phyloP scores from a whole-genome alignment of 139 green algal genomes.

The Edaphochlamys debaryana region DNA sequence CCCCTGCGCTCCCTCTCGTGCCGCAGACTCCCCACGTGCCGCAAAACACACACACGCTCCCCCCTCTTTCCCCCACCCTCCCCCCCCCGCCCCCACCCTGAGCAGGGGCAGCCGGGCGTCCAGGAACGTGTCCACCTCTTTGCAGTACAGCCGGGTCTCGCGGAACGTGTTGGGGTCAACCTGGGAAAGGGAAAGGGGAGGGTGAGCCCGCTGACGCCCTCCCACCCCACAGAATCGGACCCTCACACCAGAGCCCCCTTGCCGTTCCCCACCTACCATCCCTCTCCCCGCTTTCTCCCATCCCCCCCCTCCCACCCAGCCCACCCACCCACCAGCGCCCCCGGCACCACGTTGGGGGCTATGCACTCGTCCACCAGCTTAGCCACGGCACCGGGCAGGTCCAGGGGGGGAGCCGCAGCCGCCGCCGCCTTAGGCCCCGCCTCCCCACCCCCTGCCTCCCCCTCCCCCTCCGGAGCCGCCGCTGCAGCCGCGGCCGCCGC shows the following conservation, averaged over 20 bases:
- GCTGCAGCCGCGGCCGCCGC: not conserved
- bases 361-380: slow-evolving; percentile 54
- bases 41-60: no score
- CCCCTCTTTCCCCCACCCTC: no score
- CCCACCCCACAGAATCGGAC: no score
- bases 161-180: slow-evolving; percentile 56
- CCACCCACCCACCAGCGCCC: slow-evolving; percentile 24
- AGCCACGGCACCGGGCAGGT: not conserved
- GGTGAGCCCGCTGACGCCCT: no score
- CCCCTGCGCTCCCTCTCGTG: no score
- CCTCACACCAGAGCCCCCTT: no score
- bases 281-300: no score
- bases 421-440: not conserved
- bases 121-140: slow-evolving; percentile 59
- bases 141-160: slow-evolving; percentile 54
- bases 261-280: no score
- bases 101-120: slow-evolving; percentile 32
- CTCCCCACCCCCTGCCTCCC: not conserved
- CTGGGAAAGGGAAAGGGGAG: no score
- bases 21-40: no score
- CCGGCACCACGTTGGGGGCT: slow-evolving; percentile 36
- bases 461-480: not conserved
- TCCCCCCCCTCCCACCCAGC: no score
- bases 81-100: slow-evolving; percentile 17
- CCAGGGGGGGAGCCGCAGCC: no score